Base-by-base conservation (phyloP, 768 basidiomycete genomes). In the Boletus subparvulus region DNA sequence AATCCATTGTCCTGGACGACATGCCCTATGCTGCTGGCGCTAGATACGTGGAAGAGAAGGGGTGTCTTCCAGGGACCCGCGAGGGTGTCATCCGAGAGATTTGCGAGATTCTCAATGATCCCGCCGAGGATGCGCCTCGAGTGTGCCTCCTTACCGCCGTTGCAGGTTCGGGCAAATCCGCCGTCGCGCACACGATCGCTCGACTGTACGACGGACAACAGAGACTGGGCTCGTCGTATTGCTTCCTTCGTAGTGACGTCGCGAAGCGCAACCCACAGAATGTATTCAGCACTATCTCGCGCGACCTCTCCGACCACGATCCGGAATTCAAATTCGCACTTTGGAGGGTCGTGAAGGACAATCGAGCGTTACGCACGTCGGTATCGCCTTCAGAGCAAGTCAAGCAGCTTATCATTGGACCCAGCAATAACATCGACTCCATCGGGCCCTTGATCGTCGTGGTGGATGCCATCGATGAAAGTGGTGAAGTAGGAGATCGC, bases 251-350 rank as follows among this genome's bases (percentile, higher is more conserved):
- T 8, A 37, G 36, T 16, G 41, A 24, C 21, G 24, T 47, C 21
- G 47, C 46, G 16, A 53, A 36, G 35, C 56, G 57, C 9, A 50
- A 63, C 35, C 48, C 59, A 30, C 35, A 32, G 47, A 53, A 61
- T 50, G 14, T 70, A 1, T 68, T 69, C 59, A 65, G 60, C 36
- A 72, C 67, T 0, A 66, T 71, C 11, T 68, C 65, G 9, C 57
- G 59, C 14, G 64, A 69, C 30, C 55, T 71, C 24, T 67, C 64
- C 40, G 61, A 62, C 13, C 61, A 66, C 30, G 59, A 70, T 35
- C 33, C 33, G 1, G 8, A 35, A 13, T 35, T 13, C 33, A 35
- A 35, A 6, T 6, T 12, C 12, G 33, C 33, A 12, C 33, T 35
- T 13, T 35, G 12, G 33, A 13, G 33, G 12, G 12, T 35, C 12